phyloP scores from a whole-genome alignment of 1,139 yeast species.

The Waltiozyma sp. region DNA sequence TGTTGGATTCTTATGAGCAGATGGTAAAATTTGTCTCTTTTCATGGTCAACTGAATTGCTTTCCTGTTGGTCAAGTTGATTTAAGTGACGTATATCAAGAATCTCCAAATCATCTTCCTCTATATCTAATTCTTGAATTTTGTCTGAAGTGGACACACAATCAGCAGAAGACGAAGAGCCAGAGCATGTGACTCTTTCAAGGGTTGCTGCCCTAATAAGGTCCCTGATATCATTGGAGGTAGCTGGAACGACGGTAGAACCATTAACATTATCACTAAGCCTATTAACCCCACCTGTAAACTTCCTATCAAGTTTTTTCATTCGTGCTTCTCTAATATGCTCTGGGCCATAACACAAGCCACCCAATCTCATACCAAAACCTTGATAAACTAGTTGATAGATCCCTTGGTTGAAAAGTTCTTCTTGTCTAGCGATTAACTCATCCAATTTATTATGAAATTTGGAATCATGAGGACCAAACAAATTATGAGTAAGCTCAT shows the following conservation, averaged over 20 bases:
- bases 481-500: conserved; percentile 76
- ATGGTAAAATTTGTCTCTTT: neutral
- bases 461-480: conserved; percentile 70
- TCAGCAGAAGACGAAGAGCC: conserved; percentile 10
- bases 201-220: conserved; percentile 57
- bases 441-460: conserved; percentile 59
- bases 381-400: conserved; percentile 18
- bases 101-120: conserved; percentile 3
- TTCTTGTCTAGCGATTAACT: conserved; percentile 47
- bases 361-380: conserved; percentile 48
- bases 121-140: conserved; percentile 5
- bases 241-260: neutral
- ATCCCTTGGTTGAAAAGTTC: conserved; percentile 30
- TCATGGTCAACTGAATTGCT: neutral
- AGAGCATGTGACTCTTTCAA: conserved; percentile 35
- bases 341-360: conserved; percentile 11
- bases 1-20: neutral
- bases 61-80: neutral
- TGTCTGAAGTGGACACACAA: conserved; percentile 12
- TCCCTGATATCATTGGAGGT: conserved; percentile 24
- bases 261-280: conserved; percentile 11
- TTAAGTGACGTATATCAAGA: neutral
- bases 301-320: conserved; percentile 10
- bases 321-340: conserved; percentile 7
- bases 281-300: conserved; percentile 9